A percentile compares a stretch with the other conserved stretches of the same genome.
These are phyloP conservation scores for Rubus parviflorus DNA, from an alignment of 306 rosid genomes.

Conservation along the genomic window DNA sequence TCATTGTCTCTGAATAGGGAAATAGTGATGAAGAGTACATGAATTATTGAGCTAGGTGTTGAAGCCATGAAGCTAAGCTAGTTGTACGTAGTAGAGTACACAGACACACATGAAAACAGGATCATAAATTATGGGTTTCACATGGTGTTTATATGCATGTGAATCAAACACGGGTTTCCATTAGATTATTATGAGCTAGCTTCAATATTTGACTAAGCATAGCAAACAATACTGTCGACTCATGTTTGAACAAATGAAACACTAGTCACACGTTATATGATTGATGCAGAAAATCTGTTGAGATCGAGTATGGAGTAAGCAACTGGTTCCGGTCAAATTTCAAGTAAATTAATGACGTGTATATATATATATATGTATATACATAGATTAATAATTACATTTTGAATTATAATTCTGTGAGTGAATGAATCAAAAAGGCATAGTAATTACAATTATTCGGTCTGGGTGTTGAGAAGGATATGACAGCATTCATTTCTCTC, in stretches of 20 bases:
- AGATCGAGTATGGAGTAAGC: too few species aligned
- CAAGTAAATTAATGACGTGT: too few species aligned
- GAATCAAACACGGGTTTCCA: slow-evolving; percentile 44
- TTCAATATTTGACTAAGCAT: too few species aligned
- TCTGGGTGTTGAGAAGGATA: background rate
- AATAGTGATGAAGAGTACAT: background rate
- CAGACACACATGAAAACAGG: background rate
- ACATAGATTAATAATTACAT: background rate
- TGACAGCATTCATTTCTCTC: slow-evolving; percentile 8
- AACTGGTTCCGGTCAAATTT: too few species aligned
- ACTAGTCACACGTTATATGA: too few species aligned
- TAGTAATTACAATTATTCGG: background rate
- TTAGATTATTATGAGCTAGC: background rate
- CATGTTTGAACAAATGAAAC: too few species aligned
- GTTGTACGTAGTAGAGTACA: background rate
- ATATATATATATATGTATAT: too few species aligned
- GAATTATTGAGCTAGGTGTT: background rate
- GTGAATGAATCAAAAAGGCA: background rate
- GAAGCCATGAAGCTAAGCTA: background rate
- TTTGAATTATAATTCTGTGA: background rate
- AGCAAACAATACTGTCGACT: too few species aligned
- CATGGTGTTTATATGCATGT: slow-evolving; percentile 16
- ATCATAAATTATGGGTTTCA: background rate
- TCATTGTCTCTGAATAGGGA: slow-evolving; percentile 8
- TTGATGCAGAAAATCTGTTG: too few species aligned